Conservation (phyloP, 345 rosid species). For the Rhodamnia rubescens region DNA sequence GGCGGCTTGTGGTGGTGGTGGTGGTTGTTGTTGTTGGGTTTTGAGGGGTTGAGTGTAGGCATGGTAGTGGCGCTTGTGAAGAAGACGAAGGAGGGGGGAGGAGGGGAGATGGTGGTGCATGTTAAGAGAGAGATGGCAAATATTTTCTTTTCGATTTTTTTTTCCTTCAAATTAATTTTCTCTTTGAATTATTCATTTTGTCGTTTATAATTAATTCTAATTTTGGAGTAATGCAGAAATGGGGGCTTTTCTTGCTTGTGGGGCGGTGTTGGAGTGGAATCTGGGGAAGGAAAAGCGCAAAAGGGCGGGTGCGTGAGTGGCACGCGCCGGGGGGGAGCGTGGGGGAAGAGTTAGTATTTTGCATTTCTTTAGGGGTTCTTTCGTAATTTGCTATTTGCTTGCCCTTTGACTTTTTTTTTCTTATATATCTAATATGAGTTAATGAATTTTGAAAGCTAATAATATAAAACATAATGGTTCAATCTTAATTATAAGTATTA, state of each 20-base stretch:
- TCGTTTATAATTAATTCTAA: background rate
- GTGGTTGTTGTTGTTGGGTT: background rate
- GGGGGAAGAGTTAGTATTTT: background rate
- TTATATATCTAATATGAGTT: too few relatives aligned
- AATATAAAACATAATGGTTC: too few relatives aligned
- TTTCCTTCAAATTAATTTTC: background rate
- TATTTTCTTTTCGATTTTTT: background rate
- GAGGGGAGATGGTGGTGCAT: background rate
- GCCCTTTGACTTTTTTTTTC: background rate
- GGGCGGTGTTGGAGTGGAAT: background rate
- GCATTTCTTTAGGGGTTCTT: background rate
- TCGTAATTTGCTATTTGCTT: background rate
- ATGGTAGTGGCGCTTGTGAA: background rate
- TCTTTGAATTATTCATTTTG: background rate
- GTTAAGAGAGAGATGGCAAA: background rate
- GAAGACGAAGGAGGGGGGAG: background rate
- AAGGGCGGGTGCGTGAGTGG: background rate
- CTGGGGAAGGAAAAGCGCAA: background rate
- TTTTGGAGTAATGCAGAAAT: background rate
- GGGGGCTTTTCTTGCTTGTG: background rate
- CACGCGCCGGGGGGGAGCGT: background rate
- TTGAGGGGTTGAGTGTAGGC: background rate
- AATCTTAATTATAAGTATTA: too few relatives aligned
- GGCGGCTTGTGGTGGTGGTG: slow-evolving; percentile 4
- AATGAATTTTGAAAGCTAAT: too few relatives aligned